phyloP scores from a whole-genome alignment of 805 yeast genomes.

The Clavispora asparagi region DNA sequence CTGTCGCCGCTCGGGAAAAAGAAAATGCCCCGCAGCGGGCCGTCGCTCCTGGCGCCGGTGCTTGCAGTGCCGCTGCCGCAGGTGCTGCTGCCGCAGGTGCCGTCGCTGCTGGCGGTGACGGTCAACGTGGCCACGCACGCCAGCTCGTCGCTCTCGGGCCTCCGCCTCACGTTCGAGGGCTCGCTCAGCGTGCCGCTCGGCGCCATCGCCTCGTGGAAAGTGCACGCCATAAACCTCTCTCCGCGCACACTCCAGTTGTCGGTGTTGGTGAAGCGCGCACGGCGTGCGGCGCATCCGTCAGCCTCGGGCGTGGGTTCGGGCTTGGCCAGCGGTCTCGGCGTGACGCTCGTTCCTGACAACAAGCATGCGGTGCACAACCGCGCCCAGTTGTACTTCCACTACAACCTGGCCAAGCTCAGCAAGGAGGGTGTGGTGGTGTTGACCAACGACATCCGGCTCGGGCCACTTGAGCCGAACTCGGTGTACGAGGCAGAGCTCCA shows the following conservation, averaged over 20 bases:
- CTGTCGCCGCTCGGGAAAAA: neutral
- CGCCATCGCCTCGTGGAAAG: conserved; percentile 53
- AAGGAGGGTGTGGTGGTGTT: conserved; percentile 58
- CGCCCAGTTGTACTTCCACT: conserved; percentile 23
- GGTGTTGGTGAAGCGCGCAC: conserved; percentile 28
- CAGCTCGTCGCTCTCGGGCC: conserved; percentile 33
- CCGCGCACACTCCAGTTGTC: conserved; percentile 47
- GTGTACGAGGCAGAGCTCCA: conserved; percentile 60
- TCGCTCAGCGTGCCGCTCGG: conserved; percentile 58
- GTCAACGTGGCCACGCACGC: conserved; percentile 29
- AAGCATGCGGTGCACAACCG: conserved; percentile 12
- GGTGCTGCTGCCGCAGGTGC: conserved; percentile 4
- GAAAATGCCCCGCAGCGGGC: neutral
- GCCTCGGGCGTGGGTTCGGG: neutral
- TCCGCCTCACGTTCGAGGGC: conserved; percentile 44
- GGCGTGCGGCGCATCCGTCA: neutral
- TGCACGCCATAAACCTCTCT: conserved; percentile 62
- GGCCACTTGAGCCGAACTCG: conserved; percentile 54
- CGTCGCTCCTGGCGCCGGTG: neutral
- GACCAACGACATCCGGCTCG: conserved; percentile 60
- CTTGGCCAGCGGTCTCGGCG: neutral
- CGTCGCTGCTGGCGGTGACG: conserved; percentile 25
- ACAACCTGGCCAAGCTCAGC: conserved; percentile 34
- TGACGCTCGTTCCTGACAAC: neutral
- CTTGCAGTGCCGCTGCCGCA: too few relatives aligned